phyloP scores from a whole-genome alignment of 2,329 filamentous ascomycete genomes.

The Fusarium sp. region DNA sequence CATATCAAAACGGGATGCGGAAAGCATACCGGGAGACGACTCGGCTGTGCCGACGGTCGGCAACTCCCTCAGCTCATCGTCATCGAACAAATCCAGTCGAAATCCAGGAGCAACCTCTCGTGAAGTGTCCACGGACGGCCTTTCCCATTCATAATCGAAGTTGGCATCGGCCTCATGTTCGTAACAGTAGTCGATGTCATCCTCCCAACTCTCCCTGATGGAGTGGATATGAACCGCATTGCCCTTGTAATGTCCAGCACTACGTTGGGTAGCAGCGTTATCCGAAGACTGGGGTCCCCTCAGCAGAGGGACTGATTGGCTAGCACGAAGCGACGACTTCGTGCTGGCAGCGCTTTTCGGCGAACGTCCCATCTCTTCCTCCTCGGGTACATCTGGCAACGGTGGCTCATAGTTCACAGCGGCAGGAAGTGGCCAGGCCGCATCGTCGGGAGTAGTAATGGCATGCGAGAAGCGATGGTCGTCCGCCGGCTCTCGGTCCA shows the following conservation, averaged over 20 bases:
- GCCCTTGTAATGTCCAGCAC: constrained; percentile 22
- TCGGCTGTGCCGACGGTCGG: constrained; percentile 29
- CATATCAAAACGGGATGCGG: constrained; percentile 52
- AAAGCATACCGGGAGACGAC: constrained; percentile 46
- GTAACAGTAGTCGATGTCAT: constrained; percentile 77
- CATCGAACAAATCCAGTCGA: constrained; percentile 38
- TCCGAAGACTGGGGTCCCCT: constrained; percentile 60
- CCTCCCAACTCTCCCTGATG: constrained; percentile 69
- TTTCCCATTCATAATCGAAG: constrained; percentile 74
- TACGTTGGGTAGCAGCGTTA: constrained; percentile 51
- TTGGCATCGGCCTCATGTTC: constrained; percentile 75
- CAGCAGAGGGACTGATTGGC: constrained; percentile 66
- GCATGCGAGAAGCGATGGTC: constrained; percentile 52
- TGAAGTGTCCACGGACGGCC: constrained; percentile 61
- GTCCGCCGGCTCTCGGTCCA: constrained; percentile 27
- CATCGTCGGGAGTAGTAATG: constrained; percentile 55
- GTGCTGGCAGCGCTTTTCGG: constrained; percentile 60
- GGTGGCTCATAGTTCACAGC: constrained; percentile 53
- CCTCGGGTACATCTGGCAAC: constrained; percentile 70
- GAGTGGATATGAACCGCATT: constrained; percentile 45
- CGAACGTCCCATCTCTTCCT: constrained; percentile 64
- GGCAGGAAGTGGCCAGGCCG: constrained; percentile 55
- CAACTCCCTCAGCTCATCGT: constrained; percentile 42
- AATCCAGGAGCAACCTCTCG: constrained; percentile 41
- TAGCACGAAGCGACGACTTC: constrained; percentile 63